Percentiles rank a stretch among this genome's conserved stretches.
These are phyloP conservation scores for Calocybe indica DNA, from an alignment of 768 basidiomycete species.

Conservation along the genomic window DNA sequence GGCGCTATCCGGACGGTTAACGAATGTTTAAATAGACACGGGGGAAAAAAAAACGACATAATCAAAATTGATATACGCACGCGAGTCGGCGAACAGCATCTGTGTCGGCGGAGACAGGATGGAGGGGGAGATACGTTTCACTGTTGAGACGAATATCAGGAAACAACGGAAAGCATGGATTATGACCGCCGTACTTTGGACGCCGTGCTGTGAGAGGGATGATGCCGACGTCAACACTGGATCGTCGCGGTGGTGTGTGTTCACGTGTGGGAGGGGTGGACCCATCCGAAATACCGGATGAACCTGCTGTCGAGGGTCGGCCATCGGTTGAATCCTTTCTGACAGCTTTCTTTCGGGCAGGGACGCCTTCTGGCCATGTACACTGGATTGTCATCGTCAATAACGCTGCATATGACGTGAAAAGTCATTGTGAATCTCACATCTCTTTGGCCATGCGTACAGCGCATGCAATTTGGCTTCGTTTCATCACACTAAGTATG, in stretches of 20 bases:
- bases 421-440: slow-evolving; percentile 34
- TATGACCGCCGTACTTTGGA: slow-evolving; percentile 25
- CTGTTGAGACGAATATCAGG: slow-evolving; percentile 21
- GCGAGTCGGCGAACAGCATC: slow-evolving; percentile 39
- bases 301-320: slow-evolving; percentile 71
- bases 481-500: slow-evolving; percentile 76
- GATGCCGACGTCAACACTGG: slow-evolving; percentile 34
- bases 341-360: slow-evolving; percentile 58
- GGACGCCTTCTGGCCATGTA: slow-evolving; percentile 80
- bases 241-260: slow-evolving; percentile 54
- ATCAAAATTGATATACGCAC: slow-evolving; percentile 26
- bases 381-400: slow-evolving; percentile 39
- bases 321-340: slow-evolving; percentile 57
- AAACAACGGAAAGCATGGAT: slow-evolving; percentile 4
- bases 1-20: background rate
- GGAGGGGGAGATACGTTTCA: slow-evolving; percentile 37
- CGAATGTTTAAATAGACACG: too few relatives aligned
- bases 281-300: slow-evolving; percentile 63
- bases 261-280: slow-evolving; percentile 71
- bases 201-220: slow-evolving; percentile 36
- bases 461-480: slow-evolving; percentile 83
- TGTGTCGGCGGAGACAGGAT: slow-evolving; percentile 37
- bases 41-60: background rate
- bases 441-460: slow-evolving; percentile 79
- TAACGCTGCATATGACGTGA: slow-evolving; percentile 1